Conservation (phyloP, 2,329 filamentous ascomycete species). For the Sarocladium strictum region DNA sequence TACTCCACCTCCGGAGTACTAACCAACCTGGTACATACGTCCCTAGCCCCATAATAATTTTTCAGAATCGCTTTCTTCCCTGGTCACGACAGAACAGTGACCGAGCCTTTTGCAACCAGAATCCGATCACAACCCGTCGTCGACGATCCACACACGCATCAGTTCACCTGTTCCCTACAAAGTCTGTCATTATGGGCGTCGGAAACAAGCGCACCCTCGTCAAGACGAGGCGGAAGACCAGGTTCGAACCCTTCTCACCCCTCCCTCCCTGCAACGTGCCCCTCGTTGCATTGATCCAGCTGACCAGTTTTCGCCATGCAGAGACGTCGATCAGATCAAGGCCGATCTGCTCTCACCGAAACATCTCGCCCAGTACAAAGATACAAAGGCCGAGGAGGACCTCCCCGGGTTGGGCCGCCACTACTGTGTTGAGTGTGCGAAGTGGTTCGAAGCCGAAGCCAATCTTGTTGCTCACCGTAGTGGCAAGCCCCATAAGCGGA, state of each 20-base stretch:
- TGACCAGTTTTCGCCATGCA: constrained; percentile 27
- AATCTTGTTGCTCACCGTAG: constrained; percentile 71
- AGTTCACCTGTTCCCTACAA: background rate
- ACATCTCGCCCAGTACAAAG: constrained; percentile 74
- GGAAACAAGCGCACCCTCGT: constrained; percentile 59
- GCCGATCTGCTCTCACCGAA: constrained; percentile 72
- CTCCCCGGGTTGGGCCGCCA: constrained; percentile 78
- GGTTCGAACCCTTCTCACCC: constrained; percentile 38
- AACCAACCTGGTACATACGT: too few relatives aligned
- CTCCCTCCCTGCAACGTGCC: background rate
- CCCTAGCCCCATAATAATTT: too few relatives aligned
- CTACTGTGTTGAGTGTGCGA: constrained; percentile 91
- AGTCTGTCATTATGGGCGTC: constrained; percentile 55
- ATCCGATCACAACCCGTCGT: background rate
- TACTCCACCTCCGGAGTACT: too few relatives aligned
- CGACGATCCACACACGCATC: background rate
- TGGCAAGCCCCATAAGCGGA: constrained; percentile 91
- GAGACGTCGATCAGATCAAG: constrained; percentile 90
- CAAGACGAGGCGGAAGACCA: constrained; percentile 68
- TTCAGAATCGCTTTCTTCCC: too few relatives aligned
- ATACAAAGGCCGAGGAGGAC: constrained; percentile 75
- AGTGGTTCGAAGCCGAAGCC: constrained; percentile 85
- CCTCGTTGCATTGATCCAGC: background rate
- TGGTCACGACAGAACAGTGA: too few relatives aligned
- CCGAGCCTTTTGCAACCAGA: too few relatives aligned